phyloP scores from a whole-genome alignment of 768 basidiomycete genomes.

The Mycena polygramma region DNA sequence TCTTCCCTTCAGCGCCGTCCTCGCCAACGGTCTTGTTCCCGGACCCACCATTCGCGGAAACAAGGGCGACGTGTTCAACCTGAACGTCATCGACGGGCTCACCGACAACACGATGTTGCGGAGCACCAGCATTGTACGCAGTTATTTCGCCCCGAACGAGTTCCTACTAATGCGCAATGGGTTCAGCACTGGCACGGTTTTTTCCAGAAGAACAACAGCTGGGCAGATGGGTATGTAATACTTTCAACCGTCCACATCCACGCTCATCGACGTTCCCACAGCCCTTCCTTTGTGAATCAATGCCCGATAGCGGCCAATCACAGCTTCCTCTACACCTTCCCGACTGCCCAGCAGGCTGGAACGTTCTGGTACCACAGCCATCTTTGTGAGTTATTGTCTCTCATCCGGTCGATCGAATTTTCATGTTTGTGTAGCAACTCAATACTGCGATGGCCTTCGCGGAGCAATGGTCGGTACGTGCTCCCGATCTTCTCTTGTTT shows the following conservation, averaged over 20 bases:
- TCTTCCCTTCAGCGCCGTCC: conserved; percentile 47
- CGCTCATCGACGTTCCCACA: neutral
- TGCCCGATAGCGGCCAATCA: conserved; percentile 44
- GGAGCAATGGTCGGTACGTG: conserved; percentile 14
- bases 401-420: neutral
- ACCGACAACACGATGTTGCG: conserved; percentile 54
- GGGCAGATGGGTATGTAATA: conserved; percentile 40
- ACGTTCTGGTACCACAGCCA: conserved; percentile 30
- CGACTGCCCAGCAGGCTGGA: conserved; percentile 11
- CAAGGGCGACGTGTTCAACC: conserved; percentile 52
- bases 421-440: conserved; percentile 8
- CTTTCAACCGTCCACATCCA: conserved; percentile 23
- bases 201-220: conserved; percentile 41
- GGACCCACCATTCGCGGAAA: conserved; percentile 55
- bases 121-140: conserved; percentile 55
- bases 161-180: neutral
- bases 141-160: no score
- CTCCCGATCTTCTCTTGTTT: no score
- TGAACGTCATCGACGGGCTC: conserved; percentile 57
- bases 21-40: conserved; percentile 53
- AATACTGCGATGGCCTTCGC: conserved; percentile 19
- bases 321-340: conserved; percentile 46
- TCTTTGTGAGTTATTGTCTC: conserved; percentile 8
- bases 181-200: conserved; percentile 42
- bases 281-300: conserved; percentile 28